Percentiles rank a stretch among this genome's conserved stretches.
Evolutionary conservation across 2,329 filamentous ascomycete species (phyloP).

Genomic region (Cryphonectria japonica): DNA sequence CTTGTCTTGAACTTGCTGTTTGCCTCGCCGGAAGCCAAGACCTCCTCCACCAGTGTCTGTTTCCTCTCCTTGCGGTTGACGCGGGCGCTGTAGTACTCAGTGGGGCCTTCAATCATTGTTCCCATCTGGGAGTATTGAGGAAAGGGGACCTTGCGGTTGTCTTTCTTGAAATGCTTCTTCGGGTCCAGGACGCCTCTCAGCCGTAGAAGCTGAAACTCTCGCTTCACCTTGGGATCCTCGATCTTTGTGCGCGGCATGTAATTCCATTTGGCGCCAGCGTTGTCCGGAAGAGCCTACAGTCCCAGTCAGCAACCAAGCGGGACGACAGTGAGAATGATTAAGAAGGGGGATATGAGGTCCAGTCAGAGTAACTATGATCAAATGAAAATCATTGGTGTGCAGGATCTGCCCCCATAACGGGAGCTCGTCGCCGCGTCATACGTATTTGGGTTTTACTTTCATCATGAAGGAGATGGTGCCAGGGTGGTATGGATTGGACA

Average conservation of each 20-base stretch:
- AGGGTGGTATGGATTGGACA: background rate
- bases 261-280: conserved; percentile 84
- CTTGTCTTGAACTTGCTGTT: conserved; percentile 81
- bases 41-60: conserved; percentile 82
- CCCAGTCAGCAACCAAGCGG: conserved; percentile 33
- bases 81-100: conserved; percentile 81
- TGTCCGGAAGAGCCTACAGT: conserved; percentile 45
- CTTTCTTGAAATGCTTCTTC: conserved; percentile 90
- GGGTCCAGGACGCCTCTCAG: conserved; percentile 89
- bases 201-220: conserved; percentile 85
- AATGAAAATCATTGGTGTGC: conserved; percentile 61
- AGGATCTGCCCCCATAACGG: conserved; percentile 80
- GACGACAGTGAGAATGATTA: conserved; percentile 32
- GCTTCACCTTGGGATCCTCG: conserved; percentile 77
- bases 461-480: conserved; percentile 60
- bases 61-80: conserved; percentile 88
- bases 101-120: conserved; percentile 84
- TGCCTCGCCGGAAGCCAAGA: conserved; percentile 68
- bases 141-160: conserved; percentile 67
- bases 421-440: conserved; percentile 75
- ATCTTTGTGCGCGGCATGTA: conserved; percentile 82
- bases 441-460: conserved; percentile 72
- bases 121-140: conserved; percentile 90
- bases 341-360: conserved; percentile 49
- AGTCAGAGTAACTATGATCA: conserved; percentile 76